Evolutionary conservation across 495 filamentous ascomycete species (phyloP), one percentile per base, ranked within the genome.

Genomic region (Annulohypoxylon maeteangense): DNA sequence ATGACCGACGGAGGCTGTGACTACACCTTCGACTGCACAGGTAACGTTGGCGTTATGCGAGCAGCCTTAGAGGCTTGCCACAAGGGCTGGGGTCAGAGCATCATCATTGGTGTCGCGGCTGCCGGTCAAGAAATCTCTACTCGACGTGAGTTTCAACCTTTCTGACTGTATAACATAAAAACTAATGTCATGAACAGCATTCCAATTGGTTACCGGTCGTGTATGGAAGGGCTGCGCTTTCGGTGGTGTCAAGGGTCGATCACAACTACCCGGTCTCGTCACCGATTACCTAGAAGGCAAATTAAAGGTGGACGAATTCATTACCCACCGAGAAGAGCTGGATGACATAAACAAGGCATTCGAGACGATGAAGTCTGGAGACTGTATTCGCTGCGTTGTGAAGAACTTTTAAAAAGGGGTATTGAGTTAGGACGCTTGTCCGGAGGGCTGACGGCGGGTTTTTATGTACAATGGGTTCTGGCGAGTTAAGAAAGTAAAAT

Each of bases 1-100:
- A 93, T 98, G 91, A 99, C 95, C n/a, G 95, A 99, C 78, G 95
- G 95, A 65, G 95, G 95, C 16, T 95, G 94, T 78, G 95, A 99
- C 83, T 99, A 98, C 83, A 99, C 95, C 51, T 99, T 99, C 78
- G 95, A 99, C 84, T 99, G 95, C 84, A 99, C 95, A 4, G 95
- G 95, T 18, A 98, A 98, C 75, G 94, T 97, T 25, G 87, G 90
- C 57, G 95, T 99, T 36, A 99, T 99, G 95, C 88, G 95, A 65
- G 92, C 92, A 29, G 95, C 95, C 48, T 88, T 99, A 51, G 95
- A 99, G 84, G 94, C 95, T 38, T 99, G 95, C 83, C 96, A 99
- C 82, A 99, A 99, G 87, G 95, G 95, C 31, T 99, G 95, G 95
- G 95, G 95, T 66, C 89, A 98, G 89, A 96, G 92, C 75, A 97